Base-by-base conservation (phyloP, 1,284 basidiomycete genomes). In the Moesziomyces globuligerus region DNA sequence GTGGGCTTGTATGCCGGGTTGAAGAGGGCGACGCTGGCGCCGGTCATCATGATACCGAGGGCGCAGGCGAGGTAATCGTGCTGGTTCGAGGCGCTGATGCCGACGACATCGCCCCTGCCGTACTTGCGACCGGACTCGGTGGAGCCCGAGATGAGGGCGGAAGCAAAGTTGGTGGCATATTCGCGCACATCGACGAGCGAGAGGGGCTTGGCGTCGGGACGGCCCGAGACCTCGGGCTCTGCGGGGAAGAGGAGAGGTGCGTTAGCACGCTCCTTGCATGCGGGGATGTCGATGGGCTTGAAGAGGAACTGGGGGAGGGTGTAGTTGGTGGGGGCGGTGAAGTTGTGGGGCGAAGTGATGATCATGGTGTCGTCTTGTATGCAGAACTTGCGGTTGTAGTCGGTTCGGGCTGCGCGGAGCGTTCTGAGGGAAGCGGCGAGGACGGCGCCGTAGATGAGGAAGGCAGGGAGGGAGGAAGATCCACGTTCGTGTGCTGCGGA, bases 1-100 rank as follows among this genome's bases (percentile, higher is more conserved):
- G 24, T 36, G 6, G 77, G 52, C 36, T 74, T 81, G 74, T 80
- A 81, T n/a, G 75, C 69, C 1, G 80, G 80, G 49, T 81, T 81
- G 62, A 74, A 70, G 13, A 81, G 69, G 23, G 76, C 78, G 3
- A 74, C 67, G 23, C 75, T 64, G 24, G 70, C 76, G 23, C 78
- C 78, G 17, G 72, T 74, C 34, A 80, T 64, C 64, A 79, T 76
- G 38, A 74, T 53, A 39, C 75, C 80, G 10, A 81, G 64, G 4
- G 71, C 74, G 15, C 56, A 70, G 9, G 72, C 51, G 5, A 74
- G 48, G 42, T 80, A 81, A 46, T 81, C 80, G 52, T 81, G 77
- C 53, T 79, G 76, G 53, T 78, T 79, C 37, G 71, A 44, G 7
- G 74, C 60, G 37, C 70, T 76, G 56, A 81, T 58, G 24, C 58